These are phyloP conservation scores for Meyerozyma sp. DNA, from an alignment of 1,139 yeast genomes.

Conservation along the genomic window DNA sequence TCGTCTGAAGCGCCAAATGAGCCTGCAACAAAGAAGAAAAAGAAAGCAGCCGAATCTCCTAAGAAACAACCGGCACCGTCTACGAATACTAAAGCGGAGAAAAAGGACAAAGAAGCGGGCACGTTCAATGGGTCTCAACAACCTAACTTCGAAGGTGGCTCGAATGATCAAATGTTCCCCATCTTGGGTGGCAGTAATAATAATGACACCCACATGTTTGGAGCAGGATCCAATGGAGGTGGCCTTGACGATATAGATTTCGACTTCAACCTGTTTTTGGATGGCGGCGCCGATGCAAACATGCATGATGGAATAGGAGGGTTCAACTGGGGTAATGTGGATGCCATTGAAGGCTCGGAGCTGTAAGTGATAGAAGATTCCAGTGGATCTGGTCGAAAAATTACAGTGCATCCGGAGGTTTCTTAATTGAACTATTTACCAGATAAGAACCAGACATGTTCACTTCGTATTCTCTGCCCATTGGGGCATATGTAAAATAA, in stretches of 20 bases:
- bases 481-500: background rate
- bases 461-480: slow-evolving; percentile 10
- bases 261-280: slow-evolving; percentile 49
- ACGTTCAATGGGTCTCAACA: background rate
- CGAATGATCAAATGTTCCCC: slow-evolving; percentile 1
- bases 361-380: background rate
- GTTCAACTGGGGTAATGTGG: slow-evolving; percentile 53
- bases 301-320: slow-evolving; percentile 37
- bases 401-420: background rate
- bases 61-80: slow-evolving; percentile 5
- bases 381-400: background rate
- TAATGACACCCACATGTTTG: slow-evolving; percentile 1
- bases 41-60: slow-evolving; percentile 7
- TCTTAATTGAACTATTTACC: background rate
- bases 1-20: slow-evolving; percentile 33
- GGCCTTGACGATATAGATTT: slow-evolving; percentile 43
- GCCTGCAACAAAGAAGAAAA: slow-evolving; percentile 6
- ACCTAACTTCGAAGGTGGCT: background rate
- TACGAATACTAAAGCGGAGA: background rate
- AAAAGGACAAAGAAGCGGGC: background rate
- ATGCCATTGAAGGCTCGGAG: slow-evolving; percentile 39
- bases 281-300: slow-evolving; percentile 30
- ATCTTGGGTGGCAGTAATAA: background rate
- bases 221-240: slow-evolving; percentile 1
- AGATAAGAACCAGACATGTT: slow-evolving; percentile 15